Base-by-base conservation (phyloP, 306 rosid genomes). In the Glycine latifolia region DNA sequence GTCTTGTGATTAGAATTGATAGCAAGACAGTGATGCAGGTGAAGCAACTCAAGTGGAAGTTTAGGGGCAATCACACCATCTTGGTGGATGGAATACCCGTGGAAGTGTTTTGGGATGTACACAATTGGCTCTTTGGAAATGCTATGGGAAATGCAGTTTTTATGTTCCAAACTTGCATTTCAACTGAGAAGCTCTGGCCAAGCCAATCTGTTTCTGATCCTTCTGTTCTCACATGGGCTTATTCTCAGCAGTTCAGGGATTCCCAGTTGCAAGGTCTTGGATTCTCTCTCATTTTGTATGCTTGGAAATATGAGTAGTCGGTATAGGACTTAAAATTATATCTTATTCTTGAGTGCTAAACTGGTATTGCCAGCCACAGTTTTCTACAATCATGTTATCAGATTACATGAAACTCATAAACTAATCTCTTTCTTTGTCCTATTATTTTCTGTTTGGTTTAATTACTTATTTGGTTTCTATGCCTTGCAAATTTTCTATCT, bases 101-200 rank as follows among this genome's bases (percentile, higher is more conserved):
- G 53, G 90, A 94, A 87, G 97, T 96, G 67, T 90, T 92, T 60
- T 93, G 98, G 98, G 99, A 96, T 88, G 97, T 96, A 3, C 97
- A 93, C 85, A 87, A 89, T 80, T 96, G 99, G 99, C 88, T 96
- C 4, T 96, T 93, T 82, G 97, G 99, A 14, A 86, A 85, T 80
- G 80, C 89, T 8, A 74, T 79, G 82, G 92, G 92, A 11, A 89
- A 88, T 81, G 98, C 98, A 11, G 95, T 94, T 63, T 96, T 96
- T 79, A 85, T 94, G 98, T 96, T 96, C 84, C 97, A 92, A 82
- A 93, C 97, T 2, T 85, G 88, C 80, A 81, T 88, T 71, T 85
- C 90, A 16, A 84, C 85, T 41, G 88, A 94, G 68, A 96, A 90
- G 75, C 16, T 79, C 9, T 84, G 88, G 86, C 54, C 84, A 26